Conservation (phyloP, 129 eudicot species). For the Helichrysum umbraculigerum region DNA sequence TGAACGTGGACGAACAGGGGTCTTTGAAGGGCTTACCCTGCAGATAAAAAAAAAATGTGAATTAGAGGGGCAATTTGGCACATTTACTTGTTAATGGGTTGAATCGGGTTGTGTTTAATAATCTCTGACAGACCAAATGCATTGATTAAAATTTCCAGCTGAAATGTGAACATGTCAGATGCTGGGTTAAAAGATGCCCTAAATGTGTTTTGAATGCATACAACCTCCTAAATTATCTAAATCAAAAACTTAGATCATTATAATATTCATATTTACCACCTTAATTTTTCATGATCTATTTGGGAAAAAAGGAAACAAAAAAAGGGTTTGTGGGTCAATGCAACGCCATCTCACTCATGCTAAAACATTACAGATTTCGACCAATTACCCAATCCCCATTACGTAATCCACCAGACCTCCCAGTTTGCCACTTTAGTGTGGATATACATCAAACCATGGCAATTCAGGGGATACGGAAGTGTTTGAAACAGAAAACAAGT, state of each 20-base stretch:
- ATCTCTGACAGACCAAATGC: background rate
- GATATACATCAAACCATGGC: background rate
- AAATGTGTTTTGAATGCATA: background rate
- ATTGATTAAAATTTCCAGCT: background rate
- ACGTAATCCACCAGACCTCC: background rate
- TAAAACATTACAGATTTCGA: background rate
- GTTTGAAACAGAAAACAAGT: background rate
- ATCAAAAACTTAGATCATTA: background rate
- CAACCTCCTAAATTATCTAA: background rate
- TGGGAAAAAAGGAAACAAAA: background rate
- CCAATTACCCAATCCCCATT: background rate
- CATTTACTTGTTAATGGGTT: background rate
- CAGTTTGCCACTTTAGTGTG: background rate
- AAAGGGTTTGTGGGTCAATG: background rate
- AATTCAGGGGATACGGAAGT: background rate
- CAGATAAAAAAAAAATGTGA: background rate
- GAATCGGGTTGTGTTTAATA: background rate
- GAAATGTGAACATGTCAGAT: background rate
- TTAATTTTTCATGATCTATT: background rate
- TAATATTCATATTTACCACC: background rate
- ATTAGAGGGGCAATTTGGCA: background rate
- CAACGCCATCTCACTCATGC: background rate
- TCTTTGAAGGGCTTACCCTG: slow-evolving; percentile 98
- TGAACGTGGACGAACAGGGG: slow-evolving; percentile 84
- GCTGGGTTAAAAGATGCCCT: background rate